These are phyloP conservation scores for Gymnopilus dilepis DNA, from an alignment of 768 basidiomycete genomes.

Conservation along the genomic window DNA sequence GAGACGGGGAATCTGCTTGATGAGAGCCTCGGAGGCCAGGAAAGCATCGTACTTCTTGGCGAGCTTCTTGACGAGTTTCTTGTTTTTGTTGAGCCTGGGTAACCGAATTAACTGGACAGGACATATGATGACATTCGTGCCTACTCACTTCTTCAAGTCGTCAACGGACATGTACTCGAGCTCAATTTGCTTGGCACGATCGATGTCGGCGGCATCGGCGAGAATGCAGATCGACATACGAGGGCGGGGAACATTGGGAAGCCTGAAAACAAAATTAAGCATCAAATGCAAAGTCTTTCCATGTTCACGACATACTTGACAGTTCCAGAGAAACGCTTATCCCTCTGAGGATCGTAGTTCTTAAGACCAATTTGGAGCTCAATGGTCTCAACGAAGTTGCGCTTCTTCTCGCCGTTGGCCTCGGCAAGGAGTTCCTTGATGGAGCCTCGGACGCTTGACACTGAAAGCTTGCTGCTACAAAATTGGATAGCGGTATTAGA, in stretches of 20 bases:
- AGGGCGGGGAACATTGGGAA: conserved; percentile 96
- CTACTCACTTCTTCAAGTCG: conserved; percentile 93
- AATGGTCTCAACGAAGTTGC: conserved; percentile 95
- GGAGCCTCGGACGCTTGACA: conserved; percentile 99
- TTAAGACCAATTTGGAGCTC: conserved; percentile 97
- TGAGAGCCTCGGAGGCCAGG: conserved; percentile 94
- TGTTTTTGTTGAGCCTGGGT: conserved; percentile 95
- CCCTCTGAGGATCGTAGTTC: conserved; percentile 99
- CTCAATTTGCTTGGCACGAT: conserved; percentile 97
- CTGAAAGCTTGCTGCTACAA: conserved; percentile 81
- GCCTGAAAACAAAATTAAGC: conserved; percentile 48
- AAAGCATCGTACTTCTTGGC: conserved; percentile 99
- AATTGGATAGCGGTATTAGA: conserved; percentile 7
- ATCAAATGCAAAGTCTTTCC: neutral
- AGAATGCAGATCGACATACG: conserved; percentile 99
- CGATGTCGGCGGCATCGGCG: conserved; percentile 98
- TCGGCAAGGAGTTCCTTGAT: conserved; percentile 89
- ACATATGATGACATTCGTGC: neutral
- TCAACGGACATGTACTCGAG: conserved; percentile 99
- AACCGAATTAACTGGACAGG: neutral
- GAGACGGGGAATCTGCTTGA: conserved; percentile 99
- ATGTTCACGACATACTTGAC: conserved; percentile 71
- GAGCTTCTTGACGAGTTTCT: conserved; percentile 99
- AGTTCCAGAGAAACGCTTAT: conserved; percentile 99
- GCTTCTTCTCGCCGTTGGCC: conserved; percentile 85